Evolutionary conservation across 148 eudicot species (phyloP).

Genomic region (Pouteria glomerata): DNA sequence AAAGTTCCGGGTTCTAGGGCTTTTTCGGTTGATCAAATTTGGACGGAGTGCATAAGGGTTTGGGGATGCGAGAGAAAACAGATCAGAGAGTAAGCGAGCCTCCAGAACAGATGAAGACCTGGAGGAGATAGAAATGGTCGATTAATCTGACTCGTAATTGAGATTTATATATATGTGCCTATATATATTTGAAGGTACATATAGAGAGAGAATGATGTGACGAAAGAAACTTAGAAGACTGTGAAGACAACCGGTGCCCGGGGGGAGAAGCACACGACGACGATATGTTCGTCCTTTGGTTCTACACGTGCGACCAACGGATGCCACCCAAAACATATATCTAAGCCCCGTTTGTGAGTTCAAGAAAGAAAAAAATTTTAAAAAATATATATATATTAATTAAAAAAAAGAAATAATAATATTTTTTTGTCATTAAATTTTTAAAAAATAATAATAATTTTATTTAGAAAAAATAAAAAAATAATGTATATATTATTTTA

Average conservation of each 20-base stretch:
- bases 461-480: too few relatives aligned
- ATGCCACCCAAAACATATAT: too few relatives aligned
- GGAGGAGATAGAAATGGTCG: neutral
- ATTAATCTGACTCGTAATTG: neutral
- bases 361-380: too few relatives aligned
- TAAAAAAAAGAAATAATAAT: too few relatives aligned
- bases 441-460: too few relatives aligned
- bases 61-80: neutral
- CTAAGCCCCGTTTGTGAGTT: too few relatives aligned
- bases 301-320: too few relatives aligned
- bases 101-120: neutral
- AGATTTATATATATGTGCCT: neutral
- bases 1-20: too few relatives aligned
- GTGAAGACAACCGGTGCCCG: neutral
- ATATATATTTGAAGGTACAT: too few relatives aligned
- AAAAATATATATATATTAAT: too few relatives aligned
- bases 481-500: too few relatives aligned
- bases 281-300: neutral
- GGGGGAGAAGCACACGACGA: neutral
- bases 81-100: neutral
- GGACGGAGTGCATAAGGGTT: neutral
- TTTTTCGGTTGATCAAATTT: neutral
- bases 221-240: neutral
- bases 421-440: too few relatives aligned
- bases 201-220: neutral